phyloP scores from a whole-genome alignment of 306 rosid species.

The Cotoneaster glaucophyllus region DNA sequence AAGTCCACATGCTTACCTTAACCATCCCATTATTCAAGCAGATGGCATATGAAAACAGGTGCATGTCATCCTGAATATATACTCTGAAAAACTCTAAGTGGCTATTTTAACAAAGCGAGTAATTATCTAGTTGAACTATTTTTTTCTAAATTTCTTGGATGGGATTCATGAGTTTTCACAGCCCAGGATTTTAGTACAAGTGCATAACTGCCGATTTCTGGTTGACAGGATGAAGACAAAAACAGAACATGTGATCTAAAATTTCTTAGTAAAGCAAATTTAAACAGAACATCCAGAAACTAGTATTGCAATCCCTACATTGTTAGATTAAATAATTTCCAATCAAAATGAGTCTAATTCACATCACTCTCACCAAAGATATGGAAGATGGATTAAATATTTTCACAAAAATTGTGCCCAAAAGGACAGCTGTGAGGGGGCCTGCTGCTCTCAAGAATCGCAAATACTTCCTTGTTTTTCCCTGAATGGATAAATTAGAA shows the following conservation, averaged over 20 bases:
- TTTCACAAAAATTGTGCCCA: constrained; percentile 62
- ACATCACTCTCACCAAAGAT: constrained; percentile 61
- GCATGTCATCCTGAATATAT: background rate
- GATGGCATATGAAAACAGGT: background rate
- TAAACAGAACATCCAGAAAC: background rate
- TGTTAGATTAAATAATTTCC: background rate
- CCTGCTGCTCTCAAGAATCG: constrained; percentile 89
- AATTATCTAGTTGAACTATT: background rate
- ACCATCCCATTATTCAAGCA: background rate
- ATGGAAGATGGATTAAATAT: constrained; percentile 71
- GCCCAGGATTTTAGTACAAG: background rate
- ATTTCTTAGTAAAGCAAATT: background rate
- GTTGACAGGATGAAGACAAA: constrained; percentile 5
- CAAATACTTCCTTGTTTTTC: constrained; percentile 77
- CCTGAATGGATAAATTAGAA: constrained; percentile 46
- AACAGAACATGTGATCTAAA: background rate
- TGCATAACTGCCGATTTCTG: constrained; percentile 5
- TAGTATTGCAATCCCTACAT: background rate
- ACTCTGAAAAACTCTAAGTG: background rate
- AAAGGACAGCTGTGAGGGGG: constrained; percentile 85
- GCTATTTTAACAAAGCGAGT: background rate
- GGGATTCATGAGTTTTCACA: background rate
- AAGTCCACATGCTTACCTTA: background rate
- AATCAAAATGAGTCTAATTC: constrained; percentile 18
- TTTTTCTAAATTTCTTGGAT: background rate